Evolutionary conservation across 305 asterid genomes (phyloP).

Genomic region (Andrographis paniculata): DNA sequence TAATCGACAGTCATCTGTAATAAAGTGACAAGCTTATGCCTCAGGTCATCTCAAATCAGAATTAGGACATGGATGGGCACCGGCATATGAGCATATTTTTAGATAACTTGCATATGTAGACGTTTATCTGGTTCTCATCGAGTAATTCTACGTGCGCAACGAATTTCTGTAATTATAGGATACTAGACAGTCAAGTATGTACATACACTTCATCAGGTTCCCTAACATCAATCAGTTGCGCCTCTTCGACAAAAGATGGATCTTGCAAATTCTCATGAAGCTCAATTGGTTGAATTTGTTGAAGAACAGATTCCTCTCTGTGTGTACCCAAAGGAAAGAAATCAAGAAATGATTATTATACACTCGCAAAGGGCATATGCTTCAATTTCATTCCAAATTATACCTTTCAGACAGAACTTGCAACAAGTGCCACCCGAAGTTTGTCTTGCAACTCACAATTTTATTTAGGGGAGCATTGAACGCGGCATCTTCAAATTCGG

Average conservation of each 20-base stretch:
- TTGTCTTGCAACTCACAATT: slow-evolving; percentile 74
- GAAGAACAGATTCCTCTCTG: slow-evolving; percentile 69
- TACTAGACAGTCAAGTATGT: slow-evolving; percentile 13
- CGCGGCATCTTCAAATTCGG: slow-evolving; percentile 95
- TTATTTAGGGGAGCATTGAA: slow-evolving; percentile 65
- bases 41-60: background rate
- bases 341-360: slow-evolving; percentile 17
- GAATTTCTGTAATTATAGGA: slow-evolving; percentile 6
- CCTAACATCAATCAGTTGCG: slow-evolving; percentile 89
- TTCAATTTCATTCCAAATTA: slow-evolving; percentile 10
- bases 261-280: slow-evolving; percentile 77
- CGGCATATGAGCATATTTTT: too few relatives aligned
- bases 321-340: slow-evolving; percentile 14
- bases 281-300: slow-evolving; percentile 59
- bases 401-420: slow-evolving; percentile 96
- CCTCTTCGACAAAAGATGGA: slow-evolving; percentile 68
- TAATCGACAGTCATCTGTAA: slow-evolving; percentile 3
- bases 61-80: too few relatives aligned
- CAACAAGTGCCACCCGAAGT: slow-evolving; percentile 92
- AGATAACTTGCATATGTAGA: too few relatives aligned
- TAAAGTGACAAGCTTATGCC: background rate
- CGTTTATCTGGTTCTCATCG: too few relatives aligned
- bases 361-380: slow-evolving; percentile 12
- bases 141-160: too few relatives aligned
- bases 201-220: slow-evolving; percentile 98